These are phyloP conservation scores for Aspergillus aculeatus DNA, from an alignment of 2,329 filamentous ascomycete species.

Conservation along the genomic window DNA sequence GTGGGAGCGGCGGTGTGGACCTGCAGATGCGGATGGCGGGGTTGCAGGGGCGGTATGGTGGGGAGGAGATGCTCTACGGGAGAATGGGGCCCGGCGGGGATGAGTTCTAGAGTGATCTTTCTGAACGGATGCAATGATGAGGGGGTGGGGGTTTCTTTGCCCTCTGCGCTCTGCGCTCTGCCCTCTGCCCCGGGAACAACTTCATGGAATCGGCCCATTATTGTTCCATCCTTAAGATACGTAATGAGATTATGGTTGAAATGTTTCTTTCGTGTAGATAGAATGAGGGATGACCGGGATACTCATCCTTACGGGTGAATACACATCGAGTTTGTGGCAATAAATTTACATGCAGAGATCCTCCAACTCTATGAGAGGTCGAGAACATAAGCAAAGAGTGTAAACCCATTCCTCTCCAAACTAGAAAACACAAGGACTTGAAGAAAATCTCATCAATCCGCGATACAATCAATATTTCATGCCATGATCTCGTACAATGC, in stretches of 20 bases:
- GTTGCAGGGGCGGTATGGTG: constrained; percentile 19
- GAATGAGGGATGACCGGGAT: too few species aligned
- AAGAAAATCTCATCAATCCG: neutral
- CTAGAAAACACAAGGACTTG: neutral
- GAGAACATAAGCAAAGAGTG: neutral
- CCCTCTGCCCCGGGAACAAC: too few species aligned
- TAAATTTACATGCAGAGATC: too few species aligned
- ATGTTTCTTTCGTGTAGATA: neutral
- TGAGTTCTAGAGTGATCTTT: constrained; percentile 1
- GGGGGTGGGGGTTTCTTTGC: too few species aligned
- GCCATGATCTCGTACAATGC: constrained; percentile 5
- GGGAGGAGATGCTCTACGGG: constrained; percentile 26
- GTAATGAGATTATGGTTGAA: constrained; percentile 3
- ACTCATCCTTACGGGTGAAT: too few species aligned
- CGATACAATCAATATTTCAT: constrained; percentile 1
- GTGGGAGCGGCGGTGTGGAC: neutral
- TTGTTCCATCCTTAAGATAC: neutral
- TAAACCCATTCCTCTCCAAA: neutral
- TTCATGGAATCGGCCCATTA: too few species aligned
- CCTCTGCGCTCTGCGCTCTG: too few species aligned
- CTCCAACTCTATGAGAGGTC: too few species aligned
- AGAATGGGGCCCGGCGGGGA: constrained; percentile 9
- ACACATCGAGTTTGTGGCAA: too few species aligned
- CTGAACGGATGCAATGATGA: too few species aligned
- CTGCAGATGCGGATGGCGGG: constrained; percentile 19